Conservation (phyloP, 108 stramenopile species). For the Heterococcus sp. region DNA sequence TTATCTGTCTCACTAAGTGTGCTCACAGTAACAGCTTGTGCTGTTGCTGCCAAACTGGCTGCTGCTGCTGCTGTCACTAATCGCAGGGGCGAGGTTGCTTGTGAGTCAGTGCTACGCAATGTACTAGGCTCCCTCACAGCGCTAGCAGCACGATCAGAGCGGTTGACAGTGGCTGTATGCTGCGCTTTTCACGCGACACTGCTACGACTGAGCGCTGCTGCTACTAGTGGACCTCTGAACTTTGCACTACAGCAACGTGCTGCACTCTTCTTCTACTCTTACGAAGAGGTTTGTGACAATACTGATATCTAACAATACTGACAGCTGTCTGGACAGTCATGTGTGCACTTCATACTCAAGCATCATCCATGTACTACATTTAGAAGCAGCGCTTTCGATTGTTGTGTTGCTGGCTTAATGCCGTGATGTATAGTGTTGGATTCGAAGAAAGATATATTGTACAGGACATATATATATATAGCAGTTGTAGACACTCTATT, state of each 20-base stretch:
- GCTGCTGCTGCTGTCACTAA: neutral
- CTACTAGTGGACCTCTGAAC: neutral
- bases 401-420: too few relatives aligned
- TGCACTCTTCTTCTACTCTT: neutral
- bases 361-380: too few relatives aligned
- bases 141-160: neutral
- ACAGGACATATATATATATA: too few relatives aligned
- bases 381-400: too few relatives aligned
- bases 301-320: too few relatives aligned
- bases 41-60: neutral
- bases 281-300: neutral
- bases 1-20: too few relatives aligned
- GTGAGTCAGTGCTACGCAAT: neutral
- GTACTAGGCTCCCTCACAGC: neutral
- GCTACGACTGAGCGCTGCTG: neutral
- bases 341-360: too few relatives aligned
- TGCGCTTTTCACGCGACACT: neutral
- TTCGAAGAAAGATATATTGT: too few relatives aligned
- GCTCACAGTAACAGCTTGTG: neutral
- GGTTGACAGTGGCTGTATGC: neutral
- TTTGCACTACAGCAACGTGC: neutral
- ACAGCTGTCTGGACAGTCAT: too few relatives aligned
- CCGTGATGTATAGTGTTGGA: too few relatives aligned
- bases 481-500: too few relatives aligned
- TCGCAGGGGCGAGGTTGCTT: neutral